Base-by-base conservation (phyloP, 768 basidiomycete genomes). In the Tephrocybe sp. region DNA sequence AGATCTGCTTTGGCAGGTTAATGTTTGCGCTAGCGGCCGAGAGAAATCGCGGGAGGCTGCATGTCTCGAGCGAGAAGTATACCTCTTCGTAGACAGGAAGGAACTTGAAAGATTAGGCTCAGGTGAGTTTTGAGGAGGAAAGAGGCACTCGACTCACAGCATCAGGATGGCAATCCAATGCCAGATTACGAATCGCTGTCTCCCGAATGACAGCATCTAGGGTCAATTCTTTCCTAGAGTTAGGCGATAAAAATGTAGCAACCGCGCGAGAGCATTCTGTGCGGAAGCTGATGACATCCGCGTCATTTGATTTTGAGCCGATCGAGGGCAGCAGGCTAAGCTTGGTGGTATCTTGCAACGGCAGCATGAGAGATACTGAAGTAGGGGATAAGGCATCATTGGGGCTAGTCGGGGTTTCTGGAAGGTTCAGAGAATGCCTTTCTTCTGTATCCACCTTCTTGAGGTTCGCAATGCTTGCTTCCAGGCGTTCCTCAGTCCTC, bases 131-230 rank as follows among this genome's bases (percentile, higher is more conserved):
- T 26, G 13, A 8, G n/a, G 47, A 39, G 34, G 19, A 16, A n/a
- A 22, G 12, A 43, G 8, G n/a, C 4, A 13, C 17, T 26, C 11
- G 50, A 51, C 60, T 58, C 47, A 72, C 71, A 10, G 64, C 63
- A 56, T 72, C 67, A 4, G 72, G 72, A 56, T 74, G 71, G 5
- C 63, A 70, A 48, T 54, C 66, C 31, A 55, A 45, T 0, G 62
- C 60, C 10, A 70, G 55, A 39, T 65, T 59, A 14, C 56, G 53
- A 33, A 73, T 60, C 3, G 63, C 56, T 4, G 58, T 59, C 31
- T 69, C 61, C 13, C 70, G 65, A 17, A 65, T 44, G 22, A 43
- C 51, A 7, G 57, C 57, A 39, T 61, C 60, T 3, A 66, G 48
- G 7, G 68, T 41, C 40, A 71, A 51, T 51, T 68, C 66, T 54